These are phyloP conservation scores for Phaeotremella skinneri DNA, from an alignment of 768 basidiomycete species.

Conservation along the genomic window DNA sequence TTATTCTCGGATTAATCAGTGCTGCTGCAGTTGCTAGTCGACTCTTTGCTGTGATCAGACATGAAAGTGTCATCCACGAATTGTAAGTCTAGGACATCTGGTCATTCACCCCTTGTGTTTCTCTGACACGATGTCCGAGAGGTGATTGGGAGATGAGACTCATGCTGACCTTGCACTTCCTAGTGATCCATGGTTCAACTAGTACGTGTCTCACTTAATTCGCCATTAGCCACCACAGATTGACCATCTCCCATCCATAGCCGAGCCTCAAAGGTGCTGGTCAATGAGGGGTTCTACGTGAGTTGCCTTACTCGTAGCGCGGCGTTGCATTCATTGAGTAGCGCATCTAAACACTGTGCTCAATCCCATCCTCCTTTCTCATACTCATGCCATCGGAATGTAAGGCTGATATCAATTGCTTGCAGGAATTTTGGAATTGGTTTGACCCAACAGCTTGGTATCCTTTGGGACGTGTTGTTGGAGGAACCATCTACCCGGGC, in stretches of 20 bases:
- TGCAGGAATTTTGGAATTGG: slow-evolving; percentile 99
- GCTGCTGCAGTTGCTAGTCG: slow-evolving; percentile 92
- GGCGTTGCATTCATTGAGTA: too few relatives aligned
- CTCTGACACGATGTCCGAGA: not conserved
- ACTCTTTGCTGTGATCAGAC: slow-evolving; percentile 94
- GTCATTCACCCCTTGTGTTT: not conserved
- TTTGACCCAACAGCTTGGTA: slow-evolving; percentile 99
- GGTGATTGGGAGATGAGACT: not conserved
- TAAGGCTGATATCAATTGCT: not conserved
- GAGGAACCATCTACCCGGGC: slow-evolving; percentile 97
- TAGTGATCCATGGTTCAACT: slow-evolving; percentile 99
- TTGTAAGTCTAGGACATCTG: slow-evolving; percentile 64
- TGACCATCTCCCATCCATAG: slow-evolving; percentile 53
- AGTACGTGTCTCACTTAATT: slow-evolving; percentile 62
- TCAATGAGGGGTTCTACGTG: slow-evolving; percentile 93
- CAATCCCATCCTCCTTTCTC: too few relatives aligned
- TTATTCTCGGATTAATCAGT: slow-evolving; percentile 85
- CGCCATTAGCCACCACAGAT: not conserved
- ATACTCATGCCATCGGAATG: too few relatives aligned
- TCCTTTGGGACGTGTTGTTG: slow-evolving; percentile 94
- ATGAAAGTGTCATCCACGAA: slow-evolving; percentile 99
- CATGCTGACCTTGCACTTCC: slow-evolving; percentile 15
- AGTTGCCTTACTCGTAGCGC: too few relatives aligned
- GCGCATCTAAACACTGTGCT: too few relatives aligned
- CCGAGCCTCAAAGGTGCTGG: slow-evolving; percentile 87